Evolutionary conservation across 768 basidiomycete species (phyloP).

Genomic region (Rhodosporidiobolus sp.): DNA sequence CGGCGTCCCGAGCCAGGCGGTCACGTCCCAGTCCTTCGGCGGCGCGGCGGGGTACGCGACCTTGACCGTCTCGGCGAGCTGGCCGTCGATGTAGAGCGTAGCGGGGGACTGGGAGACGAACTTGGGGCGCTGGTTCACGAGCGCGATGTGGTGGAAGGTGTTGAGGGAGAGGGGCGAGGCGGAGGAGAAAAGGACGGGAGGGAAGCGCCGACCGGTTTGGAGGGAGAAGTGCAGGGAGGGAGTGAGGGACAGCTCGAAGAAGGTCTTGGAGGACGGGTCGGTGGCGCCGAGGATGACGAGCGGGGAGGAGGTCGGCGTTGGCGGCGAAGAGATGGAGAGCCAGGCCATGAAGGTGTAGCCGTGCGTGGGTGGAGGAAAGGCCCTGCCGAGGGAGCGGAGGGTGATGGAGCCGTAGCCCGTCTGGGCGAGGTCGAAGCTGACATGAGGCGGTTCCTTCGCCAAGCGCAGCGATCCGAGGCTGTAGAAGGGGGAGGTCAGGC

Average conservation of each 20-base stretch:
- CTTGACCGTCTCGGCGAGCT: slow-evolving; percentile 3
- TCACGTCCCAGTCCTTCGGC: slow-evolving; percentile 7
- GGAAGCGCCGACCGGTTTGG: slow-evolving; percentile 3
- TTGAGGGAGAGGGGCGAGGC: not conserved
- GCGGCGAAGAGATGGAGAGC: not conserved
- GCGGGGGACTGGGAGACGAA: not conserved
- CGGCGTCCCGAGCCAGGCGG: slow-evolving; percentile 13
- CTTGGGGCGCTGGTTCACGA: slow-evolving; percentile 19
- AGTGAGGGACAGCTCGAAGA: slow-evolving; percentile 6
- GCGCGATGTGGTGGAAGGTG: slow-evolving; percentile 12
- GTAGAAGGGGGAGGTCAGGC: not conserved
- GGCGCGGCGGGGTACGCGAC: slow-evolving; percentile 9
- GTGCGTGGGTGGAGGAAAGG: slow-evolving; percentile 3
- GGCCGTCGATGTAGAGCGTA: slow-evolving; percentile 17
- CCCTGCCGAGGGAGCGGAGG: slow-evolving; percentile 3
- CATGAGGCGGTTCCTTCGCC: not conserved
- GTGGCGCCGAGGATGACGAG: slow-evolving; percentile 15
- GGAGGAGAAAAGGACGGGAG: slow-evolving; percentile 8
- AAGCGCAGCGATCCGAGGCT: slow-evolving; percentile 3
- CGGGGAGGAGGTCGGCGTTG: not conserved
- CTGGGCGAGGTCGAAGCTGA: slow-evolving; percentile 13
- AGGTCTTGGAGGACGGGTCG: slow-evolving; percentile 8
- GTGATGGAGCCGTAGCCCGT: not conserved
- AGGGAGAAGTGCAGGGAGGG: slow-evolving; percentile 1
- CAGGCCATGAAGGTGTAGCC: slow-evolving; percentile 22